phyloP scores from a whole-genome alignment of 257 asterid species.

The Solanum verrucosum region DNA sequence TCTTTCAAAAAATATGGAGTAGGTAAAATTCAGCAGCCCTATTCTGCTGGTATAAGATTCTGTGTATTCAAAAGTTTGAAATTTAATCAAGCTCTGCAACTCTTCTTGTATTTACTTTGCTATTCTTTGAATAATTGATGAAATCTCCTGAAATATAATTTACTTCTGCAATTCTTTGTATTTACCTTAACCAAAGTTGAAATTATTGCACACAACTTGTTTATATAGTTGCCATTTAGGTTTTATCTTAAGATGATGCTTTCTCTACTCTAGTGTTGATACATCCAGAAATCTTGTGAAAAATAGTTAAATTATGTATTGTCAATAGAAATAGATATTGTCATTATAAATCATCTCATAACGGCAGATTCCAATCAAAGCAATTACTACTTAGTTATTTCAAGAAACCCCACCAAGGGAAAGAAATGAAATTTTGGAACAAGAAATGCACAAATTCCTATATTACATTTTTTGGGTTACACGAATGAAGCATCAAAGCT shows the following conservation, averaged over 20 bases:
- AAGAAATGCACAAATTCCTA: neutral
- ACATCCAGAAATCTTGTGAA: neutral
- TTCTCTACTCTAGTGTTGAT: neutral
- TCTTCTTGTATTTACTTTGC: neutral
- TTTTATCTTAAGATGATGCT: neutral
- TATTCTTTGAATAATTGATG: neutral
- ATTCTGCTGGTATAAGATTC: neutral
- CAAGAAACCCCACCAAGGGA: neutral
- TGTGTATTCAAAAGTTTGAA: neutral
- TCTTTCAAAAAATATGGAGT: neutral
- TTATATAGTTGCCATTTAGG: neutral
- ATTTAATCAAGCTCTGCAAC: neutral
- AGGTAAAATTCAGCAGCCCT: neutral
- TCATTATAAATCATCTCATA: neutral
- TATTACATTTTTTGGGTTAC: neutral
- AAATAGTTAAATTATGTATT: too few relatives aligned
- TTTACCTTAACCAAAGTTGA: neutral
- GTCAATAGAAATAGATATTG: too few relatives aligned
- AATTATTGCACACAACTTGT: neutral
- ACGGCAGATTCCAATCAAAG: neutral
- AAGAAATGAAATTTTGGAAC: neutral
- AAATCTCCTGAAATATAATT: neutral
- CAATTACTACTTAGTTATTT: neutral
- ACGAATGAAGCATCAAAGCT: neutral
- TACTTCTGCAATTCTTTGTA: too few relatives aligned